Conservation (phyloP, 768 basidiomycete genomes). For the Rhizopogon vulgaris region DNA sequence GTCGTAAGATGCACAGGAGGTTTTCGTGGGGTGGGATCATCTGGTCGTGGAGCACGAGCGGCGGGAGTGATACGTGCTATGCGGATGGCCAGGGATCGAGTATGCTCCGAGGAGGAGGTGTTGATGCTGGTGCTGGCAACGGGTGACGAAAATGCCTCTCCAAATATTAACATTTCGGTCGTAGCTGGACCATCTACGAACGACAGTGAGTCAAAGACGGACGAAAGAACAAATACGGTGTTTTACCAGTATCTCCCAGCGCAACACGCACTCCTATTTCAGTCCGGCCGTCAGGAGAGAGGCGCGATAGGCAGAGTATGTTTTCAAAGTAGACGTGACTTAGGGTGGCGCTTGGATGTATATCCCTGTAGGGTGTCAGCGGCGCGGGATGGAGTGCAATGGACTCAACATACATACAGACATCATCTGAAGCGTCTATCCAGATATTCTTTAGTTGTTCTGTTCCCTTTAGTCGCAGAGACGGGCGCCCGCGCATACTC, state of each 20-base stretch:
- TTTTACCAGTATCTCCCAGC: constrained; percentile 61
- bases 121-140: constrained; percentile 9
- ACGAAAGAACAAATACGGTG: neutral
- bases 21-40: constrained; percentile 72
- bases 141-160: constrained; percentile 15
- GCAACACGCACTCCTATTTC: constrained; percentile 60
- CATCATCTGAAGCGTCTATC: constrained; percentile 51
- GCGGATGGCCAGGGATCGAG: constrained; percentile 29
- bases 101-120: constrained; percentile 16
- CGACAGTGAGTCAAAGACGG: neutral
- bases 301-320: constrained; percentile 47
- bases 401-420: constrained; percentile 39
- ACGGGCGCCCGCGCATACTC: constrained; percentile 72
- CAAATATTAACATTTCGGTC: constrained; percentile 57
- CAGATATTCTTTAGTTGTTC: constrained; percentile 49
- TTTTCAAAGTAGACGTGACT: constrained; percentile 69
- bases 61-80: constrained; percentile 53
- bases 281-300: constrained; percentile 28
- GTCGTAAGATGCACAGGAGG: constrained; percentile 38
- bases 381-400: constrained; percentile 19
- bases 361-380: constrained; percentile 41
- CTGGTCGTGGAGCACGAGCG: constrained; percentile 52
- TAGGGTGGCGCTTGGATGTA: constrained; percentile 59
- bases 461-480: constrained; percentile 51
- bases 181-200: constrained; percentile 59